Evolutionary conservation across 2,329 filamentous ascomycete genomes (phyloP).

Genomic region (Tolypocladium capitatum): DNA sequence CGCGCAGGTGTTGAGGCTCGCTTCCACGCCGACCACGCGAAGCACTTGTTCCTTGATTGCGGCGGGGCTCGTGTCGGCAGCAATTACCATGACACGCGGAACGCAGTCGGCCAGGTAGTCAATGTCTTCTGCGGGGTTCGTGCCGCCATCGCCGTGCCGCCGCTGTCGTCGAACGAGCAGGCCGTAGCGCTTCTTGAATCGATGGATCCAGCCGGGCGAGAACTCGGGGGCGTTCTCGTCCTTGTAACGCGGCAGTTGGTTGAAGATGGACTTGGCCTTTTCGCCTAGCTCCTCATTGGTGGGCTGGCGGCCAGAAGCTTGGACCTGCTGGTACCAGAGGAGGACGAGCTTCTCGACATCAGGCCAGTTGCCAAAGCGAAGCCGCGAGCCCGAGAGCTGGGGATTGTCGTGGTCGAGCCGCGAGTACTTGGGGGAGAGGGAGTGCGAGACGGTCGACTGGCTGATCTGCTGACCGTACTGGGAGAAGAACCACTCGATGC

Average conservation of each 20-base stretch:
- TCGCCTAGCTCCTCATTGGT: constrained; percentile 51
- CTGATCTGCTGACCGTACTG: constrained; percentile 48
- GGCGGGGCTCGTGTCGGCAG: constrained; percentile 43
- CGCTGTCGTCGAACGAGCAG: constrained; percentile 43
- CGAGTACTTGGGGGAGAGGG: constrained; percentile 47
- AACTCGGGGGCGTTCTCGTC: constrained; percentile 48
- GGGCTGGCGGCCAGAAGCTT: constrained; percentile 39
- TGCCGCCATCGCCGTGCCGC: constrained; percentile 31
- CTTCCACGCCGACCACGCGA: constrained; percentile 40
- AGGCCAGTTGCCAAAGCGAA: constrained; percentile 52
- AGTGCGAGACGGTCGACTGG: constrained; percentile 51
- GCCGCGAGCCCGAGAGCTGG: constrained; percentile 46
- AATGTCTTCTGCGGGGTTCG: constrained; percentile 41
- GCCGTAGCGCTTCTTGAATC: constrained; percentile 51
- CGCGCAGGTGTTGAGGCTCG: constrained; percentile 38
- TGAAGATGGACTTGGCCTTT: constrained; percentile 47
- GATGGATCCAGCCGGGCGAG: constrained; percentile 50
- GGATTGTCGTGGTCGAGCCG: constrained; percentile 45
- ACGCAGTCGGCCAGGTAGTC: constrained; percentile 47
- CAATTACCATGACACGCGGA: constrained; percentile 44
- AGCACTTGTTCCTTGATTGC: constrained; percentile 45
- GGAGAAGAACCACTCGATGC: constrained; percentile 48
- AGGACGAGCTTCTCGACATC: constrained; percentile 47
- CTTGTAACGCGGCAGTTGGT: constrained; percentile 44
- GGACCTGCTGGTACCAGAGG: constrained; percentile 40